These are phyloP conservation scores for Cylindricascospora bacillispora DNA, from an alignment of 1,139 yeast genomes.

Conservation along the genomic window DNA sequence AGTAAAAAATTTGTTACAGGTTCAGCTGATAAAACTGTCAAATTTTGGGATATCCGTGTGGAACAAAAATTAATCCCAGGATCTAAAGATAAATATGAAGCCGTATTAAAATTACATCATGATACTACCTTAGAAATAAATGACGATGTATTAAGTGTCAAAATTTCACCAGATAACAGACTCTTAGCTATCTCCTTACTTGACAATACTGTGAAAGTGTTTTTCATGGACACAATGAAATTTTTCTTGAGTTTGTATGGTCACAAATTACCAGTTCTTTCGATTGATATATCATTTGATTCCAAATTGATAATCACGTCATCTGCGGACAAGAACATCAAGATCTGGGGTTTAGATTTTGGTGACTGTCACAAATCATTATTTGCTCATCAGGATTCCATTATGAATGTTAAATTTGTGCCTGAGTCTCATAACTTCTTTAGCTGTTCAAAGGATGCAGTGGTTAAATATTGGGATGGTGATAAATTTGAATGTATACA, in stretches of 20 bases:
- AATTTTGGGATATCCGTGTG: constrained; percentile 76
- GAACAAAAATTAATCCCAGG: constrained; percentile 61
- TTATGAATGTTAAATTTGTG: constrained; percentile 75
- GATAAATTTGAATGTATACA: constrained; percentile 92
- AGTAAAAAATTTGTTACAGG: constrained; percentile 84
- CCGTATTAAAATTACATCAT: constrained; percentile 52
- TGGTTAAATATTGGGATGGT: constrained; percentile 95
- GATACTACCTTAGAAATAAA: constrained; percentile 69
- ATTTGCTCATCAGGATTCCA: constrained; percentile 93
- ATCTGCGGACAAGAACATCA: constrained; percentile 93
- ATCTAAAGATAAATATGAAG: constrained; percentile 36
- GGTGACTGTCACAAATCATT: constrained; percentile 97
- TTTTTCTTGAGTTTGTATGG: constrained; percentile 85
- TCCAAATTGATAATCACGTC: constrained; percentile 80
- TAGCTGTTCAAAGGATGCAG: constrained; percentile 80
- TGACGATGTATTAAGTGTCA: constrained; percentile 76
- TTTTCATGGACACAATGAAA: constrained; percentile 75
- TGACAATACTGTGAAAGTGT: constrained; percentile 89
- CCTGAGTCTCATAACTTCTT: constrained; percentile 82
- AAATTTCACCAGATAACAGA: constrained; percentile 70
- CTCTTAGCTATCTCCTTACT: constrained; percentile 72
- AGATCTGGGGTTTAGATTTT: constrained; percentile 96
- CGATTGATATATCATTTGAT: constrained; percentile 82
- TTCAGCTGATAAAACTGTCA: constrained; percentile 81
- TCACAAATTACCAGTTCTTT: constrained; percentile 84